These are phyloP conservation scores for Boletellus emodensis DNA, from an alignment of 768 basidiomycete species.

Conservation along the genomic window DNA sequence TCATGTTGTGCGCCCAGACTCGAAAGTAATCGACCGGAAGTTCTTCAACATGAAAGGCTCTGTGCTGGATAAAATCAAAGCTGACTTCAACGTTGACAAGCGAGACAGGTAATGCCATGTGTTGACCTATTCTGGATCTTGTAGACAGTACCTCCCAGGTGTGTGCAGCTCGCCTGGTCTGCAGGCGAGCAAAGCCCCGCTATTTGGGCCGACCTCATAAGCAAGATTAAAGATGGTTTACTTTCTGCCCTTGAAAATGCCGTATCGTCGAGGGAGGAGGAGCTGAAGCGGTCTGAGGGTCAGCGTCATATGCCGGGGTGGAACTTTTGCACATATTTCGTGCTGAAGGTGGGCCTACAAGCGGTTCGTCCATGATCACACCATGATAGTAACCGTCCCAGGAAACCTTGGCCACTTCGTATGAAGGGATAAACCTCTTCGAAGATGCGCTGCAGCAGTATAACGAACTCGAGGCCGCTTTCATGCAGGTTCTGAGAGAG, in stretches of 20 bases:
- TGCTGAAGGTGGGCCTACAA: slow-evolving; percentile 70
- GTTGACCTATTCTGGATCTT: slow-evolving; percentile 8
- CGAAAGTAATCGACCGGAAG: slow-evolving; percentile 52
- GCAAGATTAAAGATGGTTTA: slow-evolving; percentile 87
- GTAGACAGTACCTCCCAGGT: slow-evolving; percentile 43
- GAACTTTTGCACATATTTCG: slow-evolving; percentile 98
- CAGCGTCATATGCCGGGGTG: slow-evolving; percentile 94
- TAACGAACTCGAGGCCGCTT: slow-evolving; percentile 85
- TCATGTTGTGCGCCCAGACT: slow-evolving; percentile 75
- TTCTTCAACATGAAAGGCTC: slow-evolving; percentile 83
- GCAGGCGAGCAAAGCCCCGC: slow-evolving; percentile 68
- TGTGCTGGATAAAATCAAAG: slow-evolving; percentile 84
- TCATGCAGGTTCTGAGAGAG: slow-evolving; percentile 69
- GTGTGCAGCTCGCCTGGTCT: slow-evolving; percentile 78
- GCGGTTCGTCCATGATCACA: not conserved
- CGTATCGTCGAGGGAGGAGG: slow-evolving; percentile 79
- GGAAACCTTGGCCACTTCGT: slow-evolving; percentile 93
- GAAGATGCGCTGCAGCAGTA: slow-evolving; percentile 90
- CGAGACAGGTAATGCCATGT: slow-evolving; percentile 58
- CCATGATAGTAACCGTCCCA: slow-evolving; percentile 30
- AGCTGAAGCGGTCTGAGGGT: slow-evolving; percentile 82
- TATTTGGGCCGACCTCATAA: slow-evolving; percentile 83
- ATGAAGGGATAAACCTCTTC: slow-evolving; percentile 82
- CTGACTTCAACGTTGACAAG: slow-evolving; percentile 89
- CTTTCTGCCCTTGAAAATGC: slow-evolving; percentile 80